These are phyloP conservation scores for Sordaria brevicollis DNA, from an alignment of 495 filamentous ascomycete species.

Conservation along the genomic window DNA sequence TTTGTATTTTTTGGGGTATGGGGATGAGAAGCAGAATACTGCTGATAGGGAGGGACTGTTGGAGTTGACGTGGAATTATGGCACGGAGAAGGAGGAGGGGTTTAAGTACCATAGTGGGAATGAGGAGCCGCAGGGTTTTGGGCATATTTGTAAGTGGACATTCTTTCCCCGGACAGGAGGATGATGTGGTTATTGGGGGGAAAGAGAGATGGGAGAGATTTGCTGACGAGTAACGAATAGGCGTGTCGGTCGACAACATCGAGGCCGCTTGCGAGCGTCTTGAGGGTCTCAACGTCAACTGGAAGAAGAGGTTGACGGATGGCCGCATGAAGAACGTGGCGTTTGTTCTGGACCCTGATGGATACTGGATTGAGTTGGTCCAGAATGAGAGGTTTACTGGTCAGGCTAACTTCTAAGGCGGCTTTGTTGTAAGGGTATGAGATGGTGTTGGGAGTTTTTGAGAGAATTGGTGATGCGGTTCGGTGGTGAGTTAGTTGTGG, in stretches of 20 bases:
- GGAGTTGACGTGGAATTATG: conserved; percentile 94
- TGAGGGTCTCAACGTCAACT: conserved; percentile 69
- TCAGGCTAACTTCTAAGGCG: conserved; percentile 38
- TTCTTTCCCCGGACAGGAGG: not conserved
- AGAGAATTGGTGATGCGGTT: not conserved
- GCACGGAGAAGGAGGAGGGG: conserved; percentile 77
- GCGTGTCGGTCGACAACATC: conserved; percentile 81
- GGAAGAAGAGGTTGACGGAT: conserved; percentile 91
- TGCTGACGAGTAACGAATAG: conserved; percentile 29
- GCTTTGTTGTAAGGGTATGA: not conserved
- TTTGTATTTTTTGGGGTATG: conserved; percentile 87
- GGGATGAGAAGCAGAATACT: conserved; percentile 36
- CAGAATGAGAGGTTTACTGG: conserved; percentile 55
- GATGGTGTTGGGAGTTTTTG: not conserved
- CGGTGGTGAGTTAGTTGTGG: not conserved
- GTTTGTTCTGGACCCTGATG: conserved; percentile 86
- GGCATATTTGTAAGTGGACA: conserved; percentile 68
- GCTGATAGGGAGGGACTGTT: conserved; percentile 71
- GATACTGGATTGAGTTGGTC: conserved; percentile 85
- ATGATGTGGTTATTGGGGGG: not conserved
- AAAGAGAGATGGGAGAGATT: not conserved
- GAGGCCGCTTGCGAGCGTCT: conserved; percentile 77
- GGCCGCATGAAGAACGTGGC: conserved; percentile 93
- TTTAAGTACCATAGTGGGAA: conserved; percentile 93
- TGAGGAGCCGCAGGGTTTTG: conserved; percentile 82